phyloP scores from a whole-genome alignment of 2,329 filamentous ascomycete genomes.

The Chrysoporthe cubensis region DNA sequence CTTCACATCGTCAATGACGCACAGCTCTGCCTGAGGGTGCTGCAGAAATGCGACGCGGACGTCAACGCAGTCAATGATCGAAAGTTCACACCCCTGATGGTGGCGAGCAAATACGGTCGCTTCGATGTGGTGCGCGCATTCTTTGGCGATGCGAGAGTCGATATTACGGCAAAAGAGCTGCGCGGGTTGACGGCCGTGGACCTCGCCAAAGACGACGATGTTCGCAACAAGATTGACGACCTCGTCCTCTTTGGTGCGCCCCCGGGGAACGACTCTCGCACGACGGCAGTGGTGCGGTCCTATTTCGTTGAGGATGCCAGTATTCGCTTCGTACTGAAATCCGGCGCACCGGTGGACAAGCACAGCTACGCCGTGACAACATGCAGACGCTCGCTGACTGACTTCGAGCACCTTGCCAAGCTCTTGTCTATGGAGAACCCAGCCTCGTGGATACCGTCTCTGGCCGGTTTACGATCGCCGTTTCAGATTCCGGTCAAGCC shows the following conservation, averaged over 20 bases:
- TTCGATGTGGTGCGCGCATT: constrained; percentile 90
- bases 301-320: constrained; percentile 98
- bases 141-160: constrained; percentile 86
- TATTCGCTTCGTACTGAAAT: constrained; percentile 91
- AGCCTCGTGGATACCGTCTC: constrained; percentile 87
- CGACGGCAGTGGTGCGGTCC: constrained; percentile 89
- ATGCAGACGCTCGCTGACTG: constrained; percentile 80
- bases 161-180: constrained; percentile 80
- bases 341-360: constrained; percentile 80
- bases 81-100: constrained; percentile 93
- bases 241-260: constrained; percentile 79
- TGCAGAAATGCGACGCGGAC: constrained; percentile 89
- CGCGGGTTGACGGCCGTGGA: constrained; percentile 93
- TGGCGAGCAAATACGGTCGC: constrained; percentile 96
- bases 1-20: constrained; percentile 94
- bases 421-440: constrained; percentile 88
- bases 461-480: constrained; percentile 78
- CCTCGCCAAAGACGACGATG: constrained; percentile 95
- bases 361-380: constrained; percentile 93
- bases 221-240: constrained; percentile 95
- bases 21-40: constrained; percentile 72
- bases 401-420: constrained; percentile 88
- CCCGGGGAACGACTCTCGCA: constrained; percentile 74
- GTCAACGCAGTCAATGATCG: constrained; percentile 96
- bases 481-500: constrained; percentile 94